Percentiles rank a stretch among this genome's conserved stretches.
phyloP scores from a whole-genome alignment of 768 basidiomycete genomes.

The Suillus spraguei region DNA sequence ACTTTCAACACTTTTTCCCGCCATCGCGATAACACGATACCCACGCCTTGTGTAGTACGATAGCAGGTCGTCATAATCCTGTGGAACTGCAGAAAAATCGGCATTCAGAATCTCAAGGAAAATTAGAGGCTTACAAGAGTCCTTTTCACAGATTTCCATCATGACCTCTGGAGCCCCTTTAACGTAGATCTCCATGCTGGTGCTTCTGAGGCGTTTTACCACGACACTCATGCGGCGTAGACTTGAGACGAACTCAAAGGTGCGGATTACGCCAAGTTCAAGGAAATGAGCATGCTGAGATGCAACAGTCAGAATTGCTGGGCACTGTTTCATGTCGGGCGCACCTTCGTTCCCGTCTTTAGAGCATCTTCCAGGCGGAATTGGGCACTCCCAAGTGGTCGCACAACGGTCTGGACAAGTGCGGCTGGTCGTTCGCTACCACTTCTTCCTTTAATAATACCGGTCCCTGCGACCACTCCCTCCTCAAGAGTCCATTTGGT shows the following conservation, averaged over 20 bases:
- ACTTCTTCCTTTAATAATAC: conserved; percentile 66
- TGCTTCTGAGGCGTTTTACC: conserved; percentile 92
- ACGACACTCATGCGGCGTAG: conserved; percentile 97
- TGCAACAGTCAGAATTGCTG: conserved; percentile 8
- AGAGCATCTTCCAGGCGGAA: conserved; percentile 95
- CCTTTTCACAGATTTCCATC: conserved; percentile 89
- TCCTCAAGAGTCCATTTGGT: conserved; percentile 97
- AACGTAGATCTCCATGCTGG: conserved; percentile 96
- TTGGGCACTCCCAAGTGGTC: conserved; percentile 90
- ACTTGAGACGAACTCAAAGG: conserved; percentile 94
- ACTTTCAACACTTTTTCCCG: conserved; percentile 92
- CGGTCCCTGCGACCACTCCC: conserved; percentile 71
- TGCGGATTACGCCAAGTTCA: conserved; percentile 93
- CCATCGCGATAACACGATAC: conserved; percentile 97
- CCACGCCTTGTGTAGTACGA: conserved; percentile 97
- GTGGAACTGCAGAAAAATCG: conserved; percentile 64
- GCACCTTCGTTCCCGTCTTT: conserved; percentile 77
- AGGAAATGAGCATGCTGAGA: conserved; percentile 92
- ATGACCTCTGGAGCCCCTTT: conserved; percentile 99
- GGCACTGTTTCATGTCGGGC: conserved; percentile 16
- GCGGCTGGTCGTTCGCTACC: conserved; percentile 75
- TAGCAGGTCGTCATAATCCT: conserved; percentile 94
- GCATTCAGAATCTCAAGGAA: conserved; percentile 17
- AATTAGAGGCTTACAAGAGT: conserved; percentile 67
- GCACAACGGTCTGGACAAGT: conserved; percentile 93